A percentile compares a stretch with the other conserved stretches of the same genome.
These are phyloP conservation scores for Oryza glaberrima DNA, from an alignment of 176 grass and related monocot species.

Conservation along the genomic window DNA sequence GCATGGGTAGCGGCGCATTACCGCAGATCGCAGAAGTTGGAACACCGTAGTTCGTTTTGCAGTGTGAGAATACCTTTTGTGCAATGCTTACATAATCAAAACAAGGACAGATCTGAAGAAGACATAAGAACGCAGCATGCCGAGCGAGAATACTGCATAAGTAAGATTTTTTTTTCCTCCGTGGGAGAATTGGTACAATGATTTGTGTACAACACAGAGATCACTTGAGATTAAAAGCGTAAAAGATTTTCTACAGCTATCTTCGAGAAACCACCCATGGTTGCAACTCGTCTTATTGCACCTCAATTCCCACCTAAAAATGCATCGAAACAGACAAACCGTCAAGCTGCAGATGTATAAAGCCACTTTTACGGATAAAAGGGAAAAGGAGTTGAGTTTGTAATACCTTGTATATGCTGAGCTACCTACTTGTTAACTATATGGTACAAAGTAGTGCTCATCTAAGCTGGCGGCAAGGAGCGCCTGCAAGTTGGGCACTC, in stretches of 20 bases:
- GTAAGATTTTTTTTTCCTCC: slow-evolving; percentile 12
- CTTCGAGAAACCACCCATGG: slow-evolving; percentile 19
- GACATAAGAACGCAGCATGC: background rate
- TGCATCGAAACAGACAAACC: background rate
- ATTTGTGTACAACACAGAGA: slow-evolving; percentile 50
- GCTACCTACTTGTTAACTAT: slow-evolving; percentile 53
- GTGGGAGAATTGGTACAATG: slow-evolving; percentile 28
- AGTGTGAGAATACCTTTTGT: background rate
- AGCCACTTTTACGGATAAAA: background rate
- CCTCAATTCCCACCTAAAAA: slow-evolving; percentile 44
- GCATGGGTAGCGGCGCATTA: too few relatives aligned
- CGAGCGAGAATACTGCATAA: background rate
- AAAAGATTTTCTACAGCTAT: slow-evolving; percentile 37
- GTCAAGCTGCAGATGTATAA: background rate
- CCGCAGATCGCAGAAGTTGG: too few relatives aligned
- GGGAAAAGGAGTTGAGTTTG: background rate
- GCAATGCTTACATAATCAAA: slow-evolving; percentile 15
- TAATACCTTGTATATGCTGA: slow-evolving; percentile 60
- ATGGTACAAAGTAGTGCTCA: slow-evolving; percentile 56
- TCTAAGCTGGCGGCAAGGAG: slow-evolving; percentile 79
- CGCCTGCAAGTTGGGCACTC: slow-evolving; percentile 97
- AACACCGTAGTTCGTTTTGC: background rate
- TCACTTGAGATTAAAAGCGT: slow-evolving; percentile 34
- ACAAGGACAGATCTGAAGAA: background rate
- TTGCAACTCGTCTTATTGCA: slow-evolving; percentile 43